Evolutionary conservation across 345 rosid genomes (phyloP).

Genomic region (Syzygium jambos): DNA sequence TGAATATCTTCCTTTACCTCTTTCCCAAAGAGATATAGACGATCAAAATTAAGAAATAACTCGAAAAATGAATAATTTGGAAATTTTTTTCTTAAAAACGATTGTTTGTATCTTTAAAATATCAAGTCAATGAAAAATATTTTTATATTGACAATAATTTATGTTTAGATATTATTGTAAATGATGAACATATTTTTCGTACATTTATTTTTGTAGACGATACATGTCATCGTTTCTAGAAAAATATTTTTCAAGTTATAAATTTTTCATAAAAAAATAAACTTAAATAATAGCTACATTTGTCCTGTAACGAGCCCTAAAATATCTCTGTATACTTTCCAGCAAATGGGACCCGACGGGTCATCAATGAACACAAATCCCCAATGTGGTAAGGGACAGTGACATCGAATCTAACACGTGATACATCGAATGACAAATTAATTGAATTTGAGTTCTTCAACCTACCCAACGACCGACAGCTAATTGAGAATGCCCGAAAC

Average conservation of each 20-base stretch:
- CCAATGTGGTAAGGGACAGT: not conserved
- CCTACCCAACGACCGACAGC: not conserved
- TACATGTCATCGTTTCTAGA: not conserved
- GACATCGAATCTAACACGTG: rapidly evolving
- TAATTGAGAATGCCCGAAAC: not conserved
- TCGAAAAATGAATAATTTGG: rapidly evolving
- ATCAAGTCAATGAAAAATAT: not conserved
- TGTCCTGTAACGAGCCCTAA: not conserved
- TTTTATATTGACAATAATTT: not conserved
- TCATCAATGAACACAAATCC: not conserved
- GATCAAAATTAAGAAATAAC: no score
- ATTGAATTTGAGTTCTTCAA: not conserved
- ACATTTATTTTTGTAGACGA: not conserved
- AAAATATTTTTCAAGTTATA: rapidly evolving
- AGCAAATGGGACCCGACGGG: not conserved
- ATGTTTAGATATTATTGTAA: not conserved
- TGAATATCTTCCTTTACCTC: no score
- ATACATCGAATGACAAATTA: not conserved
- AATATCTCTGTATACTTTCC: not conserved
- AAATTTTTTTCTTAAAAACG: not conserved
- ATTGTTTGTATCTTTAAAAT: not conserved
- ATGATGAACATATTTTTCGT: not conserved
- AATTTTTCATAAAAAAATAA: not conserved
- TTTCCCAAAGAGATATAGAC: no score
- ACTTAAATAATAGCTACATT: not conserved